A percentile compares a stretch with the other conserved stretches of the same genome.
Evolutionary conservation across 2,329 filamentous ascomycete genomes (phyloP).

Genomic region (Aureobasidium pullulans): DNA sequence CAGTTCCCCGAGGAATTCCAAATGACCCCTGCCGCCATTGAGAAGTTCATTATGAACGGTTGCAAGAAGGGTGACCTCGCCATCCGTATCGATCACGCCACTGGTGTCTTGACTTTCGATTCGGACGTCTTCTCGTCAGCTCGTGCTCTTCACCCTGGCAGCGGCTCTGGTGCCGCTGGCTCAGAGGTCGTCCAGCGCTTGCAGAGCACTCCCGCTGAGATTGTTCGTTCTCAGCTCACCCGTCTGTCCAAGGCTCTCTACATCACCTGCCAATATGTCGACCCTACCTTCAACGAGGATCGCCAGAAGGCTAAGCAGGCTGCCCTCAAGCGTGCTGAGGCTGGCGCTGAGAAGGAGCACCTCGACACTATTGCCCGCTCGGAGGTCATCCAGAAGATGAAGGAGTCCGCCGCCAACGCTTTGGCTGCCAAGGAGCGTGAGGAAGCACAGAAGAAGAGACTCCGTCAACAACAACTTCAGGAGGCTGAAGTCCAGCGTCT

Average conservation of each 20-base stretch:
- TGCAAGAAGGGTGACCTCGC: conserved; percentile 99
- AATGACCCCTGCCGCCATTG: conserved; percentile 80
- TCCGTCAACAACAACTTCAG: conserved; percentile 78
- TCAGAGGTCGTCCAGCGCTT: conserved; percentile 86
- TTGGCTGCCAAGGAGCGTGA: conserved; percentile 86
- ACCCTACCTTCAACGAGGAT: conserved; percentile 77
- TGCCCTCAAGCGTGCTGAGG: conserved; percentile 73
- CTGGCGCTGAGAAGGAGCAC: conserved; percentile 88
- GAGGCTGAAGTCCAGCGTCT: conserved; percentile 86
- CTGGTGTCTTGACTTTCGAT: conserved; percentile 92
- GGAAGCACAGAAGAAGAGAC: conserved; percentile 78
- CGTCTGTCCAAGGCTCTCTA: conserved; percentile 86
- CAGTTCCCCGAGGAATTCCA: conserved; percentile 96
- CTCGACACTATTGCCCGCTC: conserved; percentile 76
- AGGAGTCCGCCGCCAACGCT: conserved; percentile 86
- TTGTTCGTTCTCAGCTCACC: conserved; percentile 88
- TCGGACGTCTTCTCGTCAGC: conserved; percentile 96
- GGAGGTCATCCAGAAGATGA: conserved; percentile 90
- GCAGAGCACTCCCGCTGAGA: conserved; percentile 95
- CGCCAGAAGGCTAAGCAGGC: conserved; percentile 71
- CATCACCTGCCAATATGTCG: conserved; percentile 92
- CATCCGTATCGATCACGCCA: conserved; percentile 92
- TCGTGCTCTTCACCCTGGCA: conserved; percentile 82
- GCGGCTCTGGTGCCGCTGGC: conserved; percentile 79
- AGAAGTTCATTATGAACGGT: conserved; percentile 99